Evolutionary conservation across 2,329 filamentous ascomycete genomes (phyloP), one percentile per base, ranked within the genome.

Genomic region (Blastomyces parvus): DNA sequence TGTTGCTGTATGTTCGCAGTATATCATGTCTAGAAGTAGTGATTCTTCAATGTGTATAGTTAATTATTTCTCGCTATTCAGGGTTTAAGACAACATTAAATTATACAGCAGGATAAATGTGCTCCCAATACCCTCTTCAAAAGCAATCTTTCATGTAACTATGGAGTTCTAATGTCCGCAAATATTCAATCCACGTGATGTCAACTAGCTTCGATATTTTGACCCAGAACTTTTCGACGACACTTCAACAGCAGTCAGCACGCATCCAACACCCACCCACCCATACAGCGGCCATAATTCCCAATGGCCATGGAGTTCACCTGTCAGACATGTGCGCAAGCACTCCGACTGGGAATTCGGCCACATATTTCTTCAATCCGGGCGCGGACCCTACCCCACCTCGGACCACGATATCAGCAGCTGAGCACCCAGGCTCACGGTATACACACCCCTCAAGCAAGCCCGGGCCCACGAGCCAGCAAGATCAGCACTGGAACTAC

Each of bases 241-340:
- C 40, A 59, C 22, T 22, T 40, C 38, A 19, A 13, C 22, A 13
- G 25, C 25, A 46, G 42, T 14, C 14, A 44, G 25, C 27, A 6
- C n/a, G 33, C 25, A 48, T 11, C 57, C 14, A 22, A 25, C n/a
- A 8, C n/a, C 14, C 40, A 30, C n/a, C 3, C 40, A 46, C 30
- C n/a, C 40, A 19, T 36, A 9, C 1, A 53, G 19, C 17, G 44
- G 30, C 46, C 33, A 38, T 55, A 40, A 25, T 33, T 38, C 19
- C 38, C 69, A 69, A 78, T 78, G 76, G 70, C 74, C 63, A 71
- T 70, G 61, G 74, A 75, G 65, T 74, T 76, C 66, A 77, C 75
- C 58, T 78, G 76, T 70, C 71, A 71, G 55, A 74, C 73, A 63
- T 78, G 76, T 67, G 67, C 75, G 59, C 74, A 74, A 65, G 71